Evolutionary conservation across 2,329 filamentous ascomycete genomes (phyloP), one percentile per base, ranked within the genome.

Genomic region (Talaromyces piceae): DNA sequence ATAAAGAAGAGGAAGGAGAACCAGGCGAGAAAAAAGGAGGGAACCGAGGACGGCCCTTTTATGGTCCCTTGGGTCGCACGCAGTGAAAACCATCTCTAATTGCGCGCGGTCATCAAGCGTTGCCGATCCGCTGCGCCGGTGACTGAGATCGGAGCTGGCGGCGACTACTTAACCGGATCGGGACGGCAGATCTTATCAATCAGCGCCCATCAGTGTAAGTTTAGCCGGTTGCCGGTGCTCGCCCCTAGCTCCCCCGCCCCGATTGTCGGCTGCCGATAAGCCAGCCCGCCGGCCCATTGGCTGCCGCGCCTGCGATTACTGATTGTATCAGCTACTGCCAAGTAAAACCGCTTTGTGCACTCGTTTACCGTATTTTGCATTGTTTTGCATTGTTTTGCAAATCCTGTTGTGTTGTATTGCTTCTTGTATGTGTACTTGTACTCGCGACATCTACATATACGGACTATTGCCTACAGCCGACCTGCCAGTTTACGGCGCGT

Each of bases 401-500:
- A 30, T 30, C n/a, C n/a, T n/a, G n/a, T n/a, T n/a, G n/a, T n/a
- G n/a, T n/a, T n/a, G n/a, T n/a, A n/a, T n/a, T n/a, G n/a, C n/a
- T n/a, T n/a, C n/a, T n/a, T 18, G 6, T 20, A 37, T 11, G 4
- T 20, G 5, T 20, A 37, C 33, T 18, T 20, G 12, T 6, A 12
- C 7, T n/a, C 16, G 11, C 13, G 6, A 16, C 20, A 43, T 13
- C 22, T 25, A 2, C 7, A 12, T n/a, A 43, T 41, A 22, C 3
- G 2, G 7, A 7, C 28, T 30, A 13, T 30, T 7, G 7, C 13
- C 28, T 30, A 30, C 28, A 30, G 13, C 7, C 13, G 28, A 30
- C 13, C 7, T 7, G 13, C 7, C 13, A 13, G 3, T 25, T 54
- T 26, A 57, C 9, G 54, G 44, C 28, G 50, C 50, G 47, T 61